These are phyloP conservation scores for Candida corydali DNA, from an alignment of 805 yeast species.

Conservation along the genomic window DNA sequence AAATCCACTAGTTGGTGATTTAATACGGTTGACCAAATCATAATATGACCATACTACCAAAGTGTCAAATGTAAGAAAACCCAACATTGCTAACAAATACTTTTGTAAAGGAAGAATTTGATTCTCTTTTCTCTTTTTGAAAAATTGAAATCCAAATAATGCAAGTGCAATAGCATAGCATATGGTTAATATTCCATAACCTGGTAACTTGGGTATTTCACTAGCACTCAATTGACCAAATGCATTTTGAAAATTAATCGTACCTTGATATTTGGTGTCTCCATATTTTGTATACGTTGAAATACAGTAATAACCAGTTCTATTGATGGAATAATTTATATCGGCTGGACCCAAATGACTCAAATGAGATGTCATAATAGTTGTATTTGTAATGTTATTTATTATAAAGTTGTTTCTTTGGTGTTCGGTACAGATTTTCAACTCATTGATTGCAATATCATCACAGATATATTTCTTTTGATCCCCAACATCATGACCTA, in stretches of 20 bases:
- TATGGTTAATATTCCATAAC: slow-evolving; percentile 81
- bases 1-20: slow-evolving; percentile 50
- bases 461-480: slow-evolving; percentile 63
- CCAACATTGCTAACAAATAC: slow-evolving; percentile 81
- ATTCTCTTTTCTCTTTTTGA: slow-evolving; percentile 66
- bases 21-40: slow-evolving; percentile 67
- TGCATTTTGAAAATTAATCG: slow-evolving; percentile 85
- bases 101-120: slow-evolving; percentile 88
- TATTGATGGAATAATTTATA: slow-evolving; percentile 57
- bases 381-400: slow-evolving; percentile 43
- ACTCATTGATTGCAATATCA: slow-evolving; percentile 52
- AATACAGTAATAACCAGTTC: slow-evolving; percentile 91
- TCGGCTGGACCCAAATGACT: slow-evolving; percentile 56
- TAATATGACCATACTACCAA: slow-evolving; percentile 89
- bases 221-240: slow-evolving; percentile 86
- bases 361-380: slow-evolving; percentile 54
- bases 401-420: slow-evolving; percentile 64
- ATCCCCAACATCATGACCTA: slow-evolving; percentile 53
- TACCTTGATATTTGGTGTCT: slow-evolving; percentile 50
- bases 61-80: slow-evolving; percentile 78
- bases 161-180: slow-evolving; percentile 78
- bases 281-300: slow-evolving; percentile 54
- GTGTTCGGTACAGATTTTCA: slow-evolving; percentile 47
- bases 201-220: slow-evolving; percentile 86
- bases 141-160: slow-evolving; percentile 81